Conservation (phyloP, 306 rosid genomes). For the Carpinus viminea region DNA sequence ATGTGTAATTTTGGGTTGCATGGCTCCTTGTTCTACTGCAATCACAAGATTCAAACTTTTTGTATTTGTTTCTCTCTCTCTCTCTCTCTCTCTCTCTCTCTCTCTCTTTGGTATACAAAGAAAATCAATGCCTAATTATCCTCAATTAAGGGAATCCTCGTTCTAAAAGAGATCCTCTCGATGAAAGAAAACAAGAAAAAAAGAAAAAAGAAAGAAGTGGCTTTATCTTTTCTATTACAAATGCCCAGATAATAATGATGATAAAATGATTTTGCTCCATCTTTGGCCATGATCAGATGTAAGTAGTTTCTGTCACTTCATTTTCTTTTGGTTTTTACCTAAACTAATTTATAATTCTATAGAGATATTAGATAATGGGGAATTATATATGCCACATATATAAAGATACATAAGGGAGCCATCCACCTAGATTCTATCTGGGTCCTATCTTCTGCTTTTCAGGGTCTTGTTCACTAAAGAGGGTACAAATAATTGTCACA, state of each 20-base stretch:
- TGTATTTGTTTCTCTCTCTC: no score
- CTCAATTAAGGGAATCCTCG: no score
- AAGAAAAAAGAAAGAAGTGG: background rate
- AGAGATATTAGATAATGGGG: background rate
- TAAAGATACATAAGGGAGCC: no score
- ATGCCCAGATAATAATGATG: background rate
- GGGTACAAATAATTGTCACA: background rate
- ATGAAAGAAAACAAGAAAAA: background rate
- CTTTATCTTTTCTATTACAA: background rate
- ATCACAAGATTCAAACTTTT: no score
- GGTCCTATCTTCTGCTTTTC: background rate
- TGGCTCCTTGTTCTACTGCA: background rate
- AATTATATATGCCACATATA: background rate
- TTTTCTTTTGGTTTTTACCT: no score
- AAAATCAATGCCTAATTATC: no score
- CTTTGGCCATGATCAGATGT: background rate
- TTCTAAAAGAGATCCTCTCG: no score
- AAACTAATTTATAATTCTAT: no score
- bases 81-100: no score
- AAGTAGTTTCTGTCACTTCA: no score
- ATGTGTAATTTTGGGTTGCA: background rate
- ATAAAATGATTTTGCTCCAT: background rate
- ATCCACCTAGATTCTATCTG: background rate
- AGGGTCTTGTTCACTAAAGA: constrained; percentile 20
- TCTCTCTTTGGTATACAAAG: no score